phyloP scores from a whole-genome alignment of 140 eudicot genomes.

The Oenanthe javanica region DNA sequence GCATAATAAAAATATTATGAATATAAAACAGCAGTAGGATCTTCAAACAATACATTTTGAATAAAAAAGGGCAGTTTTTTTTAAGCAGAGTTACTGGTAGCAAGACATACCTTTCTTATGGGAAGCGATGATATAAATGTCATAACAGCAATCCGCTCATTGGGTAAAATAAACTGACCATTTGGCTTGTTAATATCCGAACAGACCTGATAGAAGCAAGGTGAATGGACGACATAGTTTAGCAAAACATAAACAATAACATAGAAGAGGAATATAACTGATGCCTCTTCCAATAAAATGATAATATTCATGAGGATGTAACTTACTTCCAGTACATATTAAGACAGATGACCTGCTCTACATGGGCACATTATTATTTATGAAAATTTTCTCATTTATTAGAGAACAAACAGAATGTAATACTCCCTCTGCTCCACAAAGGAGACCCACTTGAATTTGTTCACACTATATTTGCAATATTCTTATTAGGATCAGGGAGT shows the following conservation, averaged over 20 bases:
- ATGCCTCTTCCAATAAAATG: not conserved
- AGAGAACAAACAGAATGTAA: not conserved
- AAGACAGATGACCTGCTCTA: not conserved
- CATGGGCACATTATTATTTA: not conserved
- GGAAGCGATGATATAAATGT: conserved; percentile 97
- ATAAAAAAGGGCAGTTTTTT: too few species aligned
- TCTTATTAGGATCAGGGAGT: not conserved
- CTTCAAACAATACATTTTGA: not conserved
- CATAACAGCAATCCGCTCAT: conserved; percentile 69
- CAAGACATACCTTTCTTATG: conserved; percentile 68
- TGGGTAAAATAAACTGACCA: conserved; percentile 85
- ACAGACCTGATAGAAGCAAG: conserved; percentile 48
- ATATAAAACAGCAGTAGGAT: not conserved
- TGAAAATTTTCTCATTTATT: not conserved
- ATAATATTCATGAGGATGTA: not conserved
- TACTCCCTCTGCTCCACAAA: not conserved
- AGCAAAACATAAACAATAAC: not conserved
- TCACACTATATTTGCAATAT: not conserved
- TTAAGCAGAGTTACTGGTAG: not conserved
- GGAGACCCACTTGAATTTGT: not conserved
- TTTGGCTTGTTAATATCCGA: conserved; percentile 97
- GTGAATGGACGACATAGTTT: not conserved
- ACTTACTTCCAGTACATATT: not conserved
- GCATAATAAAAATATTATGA: not conserved
- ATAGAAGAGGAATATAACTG: not conserved